Evolutionary conservation across 352 stramenopile species (phyloP).

Genomic region (Pythium chondricola): DNA sequence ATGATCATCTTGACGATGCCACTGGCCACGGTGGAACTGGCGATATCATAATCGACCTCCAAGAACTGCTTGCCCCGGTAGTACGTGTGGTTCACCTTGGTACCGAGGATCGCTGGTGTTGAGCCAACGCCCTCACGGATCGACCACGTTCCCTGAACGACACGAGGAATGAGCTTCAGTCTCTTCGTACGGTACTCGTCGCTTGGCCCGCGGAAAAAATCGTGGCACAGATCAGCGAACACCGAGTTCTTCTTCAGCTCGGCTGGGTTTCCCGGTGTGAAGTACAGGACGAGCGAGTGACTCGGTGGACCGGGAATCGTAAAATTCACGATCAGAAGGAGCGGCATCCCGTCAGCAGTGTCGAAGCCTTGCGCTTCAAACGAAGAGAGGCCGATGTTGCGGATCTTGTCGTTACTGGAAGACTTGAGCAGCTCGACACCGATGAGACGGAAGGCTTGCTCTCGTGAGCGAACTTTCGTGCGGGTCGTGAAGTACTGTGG

Average conservation of each 20-base stretch:
- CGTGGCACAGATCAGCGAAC: slow-evolving; percentile 63
- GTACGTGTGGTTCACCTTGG: slow-evolving; percentile 84
- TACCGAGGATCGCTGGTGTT: slow-evolving; percentile 87
- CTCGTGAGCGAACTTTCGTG: slow-evolving; percentile 50
- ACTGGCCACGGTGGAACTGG: slow-evolving; percentile 62
- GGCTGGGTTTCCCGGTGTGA: slow-evolving; percentile 51
- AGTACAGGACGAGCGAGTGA: slow-evolving; percentile 76
- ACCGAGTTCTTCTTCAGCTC: slow-evolving; percentile 63
- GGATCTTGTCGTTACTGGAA: slow-evolving; percentile 28
- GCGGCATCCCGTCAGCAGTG: slow-evolving; percentile 24
- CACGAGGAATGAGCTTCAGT: slow-evolving; percentile 87
- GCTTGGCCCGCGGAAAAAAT: slow-evolving; percentile 44
- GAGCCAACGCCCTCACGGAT: slow-evolving; percentile 84
- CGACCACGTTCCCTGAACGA: slow-evolving; percentile 87
- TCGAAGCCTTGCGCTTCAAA: slow-evolving; percentile 39
- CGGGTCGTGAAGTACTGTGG: slow-evolving; percentile 57
- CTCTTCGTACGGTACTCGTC: slow-evolving; percentile 71
- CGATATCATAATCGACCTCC: slow-evolving; percentile 78
- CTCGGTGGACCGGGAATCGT: slow-evolving; percentile 62
- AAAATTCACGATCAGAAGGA: slow-evolving; percentile 80
- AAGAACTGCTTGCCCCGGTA: slow-evolving; percentile 58
- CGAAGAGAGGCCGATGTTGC: slow-evolving; percentile 64
- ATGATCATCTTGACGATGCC: slow-evolving; percentile 67
- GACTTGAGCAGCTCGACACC: slow-evolving; percentile 65
- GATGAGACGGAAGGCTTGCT: slow-evolving; percentile 57